Evolutionary conservation across 768 basidiomycete genomes (phyloP), one percentile per base, ranked within the genome.

Genomic region (Tricholoma matsutake): DNA sequence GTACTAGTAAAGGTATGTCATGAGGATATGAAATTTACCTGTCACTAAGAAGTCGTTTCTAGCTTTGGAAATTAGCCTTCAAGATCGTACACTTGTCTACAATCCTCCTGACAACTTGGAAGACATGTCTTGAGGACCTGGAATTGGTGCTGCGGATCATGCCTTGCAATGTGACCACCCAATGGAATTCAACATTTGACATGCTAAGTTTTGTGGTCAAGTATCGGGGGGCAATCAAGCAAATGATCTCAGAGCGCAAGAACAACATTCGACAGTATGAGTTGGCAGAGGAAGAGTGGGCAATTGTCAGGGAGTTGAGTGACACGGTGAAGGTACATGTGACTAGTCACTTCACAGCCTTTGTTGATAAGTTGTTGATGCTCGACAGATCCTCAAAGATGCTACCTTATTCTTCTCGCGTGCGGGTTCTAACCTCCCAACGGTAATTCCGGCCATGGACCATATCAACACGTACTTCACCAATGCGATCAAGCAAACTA

Each of bases 151-250:
- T 45, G 20, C 2, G 43, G 43, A 45, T 45, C 39, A 72, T 77
- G 55, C 76, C 73, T 2, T 67, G 71, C 0, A 73, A 78, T 58
- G 74, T 78, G 1, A n/a, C 41, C 0, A 78, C 75, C 0, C 62
- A 69, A 1, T 78, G 75, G 77, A 78, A 77, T 54, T 77, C 72
- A 0, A 71, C 68, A 1, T 76, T 62, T 54, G 61, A 75, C 47
- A 76, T 78, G 75, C 58, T 75, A 0, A 20, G 64, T 1, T 69
- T 74, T 60, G 73, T 71, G 0, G 2, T 72, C 5, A 29, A 65
- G 10, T 75, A 78, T 61, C 58, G n/a, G n/a, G n/a, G 11, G 5
- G 73, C 63, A 0, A 45, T 77, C 31, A 64, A 73, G 43, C 43
- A 45, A 22, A 45, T 45, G 43, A 45, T 18, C 6, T 45, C 43